A percentile compares a stretch with the other conserved stretches of the same genome.
These are phyloP conservation scores for Fomitopsis schrenkii DNA, from an alignment of 1,284 basidiomycete species.

Conservation along the genomic window DNA sequence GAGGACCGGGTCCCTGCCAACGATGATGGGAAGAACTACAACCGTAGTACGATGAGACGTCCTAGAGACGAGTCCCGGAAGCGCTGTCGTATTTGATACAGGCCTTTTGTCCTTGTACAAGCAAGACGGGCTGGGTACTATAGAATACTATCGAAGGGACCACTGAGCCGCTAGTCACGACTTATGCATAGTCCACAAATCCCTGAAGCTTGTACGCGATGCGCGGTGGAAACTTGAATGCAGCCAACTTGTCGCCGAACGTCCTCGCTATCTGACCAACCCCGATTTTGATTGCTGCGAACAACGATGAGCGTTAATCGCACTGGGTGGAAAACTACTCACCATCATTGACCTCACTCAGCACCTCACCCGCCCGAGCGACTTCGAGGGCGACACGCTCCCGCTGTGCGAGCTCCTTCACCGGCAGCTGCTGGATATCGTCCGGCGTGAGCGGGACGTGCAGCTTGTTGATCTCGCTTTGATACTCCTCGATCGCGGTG, in stretches of 20 bases:
- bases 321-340: conserved; percentile 22
- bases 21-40: too few relatives aligned
- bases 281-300: conserved; percentile 63
- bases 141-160: too few relatives aligned
- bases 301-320: conserved; percentile 6
- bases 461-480: conserved; percentile 38
- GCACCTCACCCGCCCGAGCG: conserved; percentile 46
- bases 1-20: too few relatives aligned
- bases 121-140: too few relatives aligned
- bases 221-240: conserved; percentile 73
- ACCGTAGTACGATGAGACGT: too few relatives aligned
- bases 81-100: too few relatives aligned
- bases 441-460: conserved; percentile 33
- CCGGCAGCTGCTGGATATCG: conserved; percentile 27
- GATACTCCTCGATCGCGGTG: conserved; percentile 59
- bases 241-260: conserved; percentile 70
- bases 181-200: conserved; percentile 56
- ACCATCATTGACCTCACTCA: conserved; percentile 62
- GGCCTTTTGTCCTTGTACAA: too few relatives aligned
- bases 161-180: too few relatives aligned
- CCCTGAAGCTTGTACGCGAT: conserved; percentile 64
- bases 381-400: conserved; percentile 39
- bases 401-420: conserved; percentile 28
- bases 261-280: conserved; percentile 64
- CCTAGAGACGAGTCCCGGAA: too few relatives aligned